Conservation (phyloP, 768 basidiomycete species). For the Suillus placidus region DNA sequence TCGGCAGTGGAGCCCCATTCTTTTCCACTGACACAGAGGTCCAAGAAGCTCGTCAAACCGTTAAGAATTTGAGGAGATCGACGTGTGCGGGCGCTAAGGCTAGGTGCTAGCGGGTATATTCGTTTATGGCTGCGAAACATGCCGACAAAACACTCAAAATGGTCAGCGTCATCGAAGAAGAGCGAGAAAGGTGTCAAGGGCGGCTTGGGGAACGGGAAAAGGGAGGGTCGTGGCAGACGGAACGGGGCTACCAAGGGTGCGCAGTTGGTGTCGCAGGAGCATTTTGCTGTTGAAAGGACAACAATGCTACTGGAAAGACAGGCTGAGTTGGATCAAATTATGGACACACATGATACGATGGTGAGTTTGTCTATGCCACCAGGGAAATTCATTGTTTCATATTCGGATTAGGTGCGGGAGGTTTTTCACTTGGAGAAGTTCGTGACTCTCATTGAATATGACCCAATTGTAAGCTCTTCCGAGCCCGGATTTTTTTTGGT, state of each 20-base stretch:
- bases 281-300: conserved; percentile 40
- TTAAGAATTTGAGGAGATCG: conserved; percentile 70
- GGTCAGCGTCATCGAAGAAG: conserved; percentile 8
- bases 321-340: conserved; percentile 55
- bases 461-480: conserved; percentile 61
- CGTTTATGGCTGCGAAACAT: conserved; percentile 16
- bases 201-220: conserved; percentile 21
- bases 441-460: conserved; percentile 71
- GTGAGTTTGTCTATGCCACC: conserved; percentile 46
- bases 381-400: conserved; percentile 4
- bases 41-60: conserved; percentile 66
- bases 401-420: conserved; percentile 67
- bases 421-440: conserved; percentile 88
- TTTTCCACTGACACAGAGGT: conserved; percentile 23
- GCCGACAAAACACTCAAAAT: conserved; percentile 26
- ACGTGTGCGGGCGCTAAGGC: conserved; percentile 22
- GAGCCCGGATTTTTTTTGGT: background rate
- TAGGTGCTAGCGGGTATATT: conserved; percentile 1
- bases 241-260: conserved; percentile 14
- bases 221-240: conserved; percentile 1
- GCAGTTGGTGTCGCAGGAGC: conserved; percentile 16
- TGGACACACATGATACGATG: conserved; percentile 71
- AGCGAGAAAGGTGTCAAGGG: conserved; percentile 2
- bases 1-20: conserved; percentile 19
- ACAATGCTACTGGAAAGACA: conserved; percentile 62